Evolutionary conservation across 805 yeast genomes (phyloP).

Genomic region (Trichomonascus vanleenenianus): DNA sequence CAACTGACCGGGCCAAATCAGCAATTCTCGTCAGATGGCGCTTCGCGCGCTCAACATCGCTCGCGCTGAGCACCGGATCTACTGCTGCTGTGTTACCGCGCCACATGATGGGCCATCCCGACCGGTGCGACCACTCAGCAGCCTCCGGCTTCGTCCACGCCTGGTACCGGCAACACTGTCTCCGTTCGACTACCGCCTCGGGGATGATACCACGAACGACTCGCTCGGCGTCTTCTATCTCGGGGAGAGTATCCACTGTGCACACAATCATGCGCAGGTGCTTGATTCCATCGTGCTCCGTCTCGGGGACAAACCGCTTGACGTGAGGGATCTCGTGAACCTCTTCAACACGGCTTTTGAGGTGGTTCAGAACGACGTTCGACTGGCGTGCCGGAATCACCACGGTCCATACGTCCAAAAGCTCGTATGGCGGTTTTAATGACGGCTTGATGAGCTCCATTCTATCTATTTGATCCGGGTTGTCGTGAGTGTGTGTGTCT

Average conservation of each 20-base stretch:
- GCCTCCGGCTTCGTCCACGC: conserved; percentile 68
- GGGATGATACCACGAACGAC: conserved; percentile 2
- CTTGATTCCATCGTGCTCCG: neutral
- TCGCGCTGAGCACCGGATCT: conserved; percentile 38
- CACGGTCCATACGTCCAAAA: conserved; percentile 27
- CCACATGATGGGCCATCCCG: conserved; percentile 89
- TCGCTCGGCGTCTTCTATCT: conserved; percentile 16
- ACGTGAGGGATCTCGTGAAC: conserved; percentile 28
- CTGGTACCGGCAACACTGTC: conserved; percentile 48
- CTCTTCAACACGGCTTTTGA: conserved; percentile 25
- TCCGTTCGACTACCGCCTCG: conserved; percentile 7
- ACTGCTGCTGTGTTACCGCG: conserved; percentile 66
- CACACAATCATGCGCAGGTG: conserved; percentile 38
- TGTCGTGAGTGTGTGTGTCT: conserved; percentile 12
- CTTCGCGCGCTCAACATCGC: conserved; percentile 41
- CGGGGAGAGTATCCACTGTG: conserved; percentile 30
- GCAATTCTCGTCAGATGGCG: conserved; percentile 27
- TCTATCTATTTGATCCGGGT: conserved; percentile 8
- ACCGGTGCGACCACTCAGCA: conserved; percentile 48
- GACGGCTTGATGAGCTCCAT: conserved; percentile 18
- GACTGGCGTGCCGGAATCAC: conserved; percentile 27
- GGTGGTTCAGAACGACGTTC: conserved; percentile 19
- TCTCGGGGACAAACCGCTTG: conserved; percentile 27
- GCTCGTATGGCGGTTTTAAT: conserved; percentile 17
- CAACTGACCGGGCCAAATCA: conserved; percentile 19